Conservation (phyloP, 192 early-diverging fungal species). For the Coemansia sp. region DNA sequence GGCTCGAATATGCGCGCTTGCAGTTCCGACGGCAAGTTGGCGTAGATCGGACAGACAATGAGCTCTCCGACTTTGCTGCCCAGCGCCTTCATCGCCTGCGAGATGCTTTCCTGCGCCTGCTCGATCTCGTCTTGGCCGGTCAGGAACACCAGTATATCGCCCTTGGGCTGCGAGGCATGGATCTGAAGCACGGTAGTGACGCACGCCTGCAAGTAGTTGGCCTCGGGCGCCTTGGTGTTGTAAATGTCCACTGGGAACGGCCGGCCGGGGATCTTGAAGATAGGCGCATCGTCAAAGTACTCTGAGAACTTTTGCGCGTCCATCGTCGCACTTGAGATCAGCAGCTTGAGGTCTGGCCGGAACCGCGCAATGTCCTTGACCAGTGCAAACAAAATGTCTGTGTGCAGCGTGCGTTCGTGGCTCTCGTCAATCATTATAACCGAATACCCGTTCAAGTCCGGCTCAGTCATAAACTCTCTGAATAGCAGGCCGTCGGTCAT, state of each 20-base stretch:
- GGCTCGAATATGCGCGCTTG: conserved; percentile 97
- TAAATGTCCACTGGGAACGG: conserved; percentile 92
- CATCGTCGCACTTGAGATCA: conserved; percentile 98
- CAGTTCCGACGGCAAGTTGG: conserved; percentile 93
- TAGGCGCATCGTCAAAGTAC: conserved; percentile 93
- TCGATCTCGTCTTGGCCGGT: conserved; percentile 99
- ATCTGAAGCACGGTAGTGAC: conserved; percentile 92
- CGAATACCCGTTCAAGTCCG: conserved; percentile 85
- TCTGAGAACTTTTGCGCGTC: conserved; percentile 94
- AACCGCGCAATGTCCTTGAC: conserved; percentile 95
- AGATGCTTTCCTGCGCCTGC: conserved; percentile 76
- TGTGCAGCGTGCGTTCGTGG: conserved; percentile 95
- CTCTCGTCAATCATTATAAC: conserved; percentile 98
- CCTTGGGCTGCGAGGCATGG: conserved; percentile 83
- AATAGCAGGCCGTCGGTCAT: conserved; percentile 99
- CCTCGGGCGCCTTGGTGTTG: conserved; percentile 95
- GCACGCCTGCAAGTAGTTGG: conserved; percentile 92
- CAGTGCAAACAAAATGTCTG: conserved; percentile 95
- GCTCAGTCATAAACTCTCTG: conserved; percentile 96
- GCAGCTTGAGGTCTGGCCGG: conserved; percentile 87
- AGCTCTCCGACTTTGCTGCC: conserved; percentile 89
- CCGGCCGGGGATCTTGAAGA: conserved; percentile 93
- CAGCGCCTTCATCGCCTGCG: conserved; percentile 72
- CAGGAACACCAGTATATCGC: conserved; percentile 94
- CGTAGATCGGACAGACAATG: conserved; percentile 95